Conservation (phyloP, 2,329 filamentous ascomycete species). For the Allantophomopsis lycopodina region DNA sequence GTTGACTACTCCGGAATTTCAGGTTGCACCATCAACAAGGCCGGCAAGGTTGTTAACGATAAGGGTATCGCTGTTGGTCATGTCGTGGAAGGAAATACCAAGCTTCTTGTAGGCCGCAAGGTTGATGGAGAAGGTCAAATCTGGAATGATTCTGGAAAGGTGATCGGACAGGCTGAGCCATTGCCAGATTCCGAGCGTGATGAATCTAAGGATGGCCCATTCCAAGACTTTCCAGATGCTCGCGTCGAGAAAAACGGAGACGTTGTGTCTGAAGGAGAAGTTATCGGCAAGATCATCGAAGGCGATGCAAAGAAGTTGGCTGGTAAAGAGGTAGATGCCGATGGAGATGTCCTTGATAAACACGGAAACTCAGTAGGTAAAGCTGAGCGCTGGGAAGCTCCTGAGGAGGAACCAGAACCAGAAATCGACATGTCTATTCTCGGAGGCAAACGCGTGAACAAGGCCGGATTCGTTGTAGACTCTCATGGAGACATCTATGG, state of each 20-base stretch:
- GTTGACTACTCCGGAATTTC: conserved; percentile 34
- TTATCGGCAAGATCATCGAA: conserved; percentile 45
- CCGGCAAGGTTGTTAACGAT: conserved; percentile 40
- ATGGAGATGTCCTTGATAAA: conserved; percentile 55
- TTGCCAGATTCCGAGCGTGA: conserved; percentile 41
- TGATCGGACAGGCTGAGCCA: conserved; percentile 53
- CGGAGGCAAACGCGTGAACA: conserved; percentile 60
- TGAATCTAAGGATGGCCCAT: conserved; percentile 33
- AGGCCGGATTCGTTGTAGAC: conserved; percentile 50
- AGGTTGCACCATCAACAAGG: conserved; percentile 42
- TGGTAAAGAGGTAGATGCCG: conserved; percentile 52
- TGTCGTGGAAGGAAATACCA: conserved; percentile 47
- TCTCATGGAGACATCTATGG: conserved; percentile 41
- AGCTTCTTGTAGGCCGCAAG: conserved; percentile 49
- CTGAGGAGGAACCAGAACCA: conserved; percentile 29
- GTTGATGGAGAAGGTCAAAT: conserved; percentile 55
- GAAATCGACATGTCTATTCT: conserved; percentile 44
- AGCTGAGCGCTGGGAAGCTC: conserved; percentile 52
- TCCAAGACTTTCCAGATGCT: conserved; percentile 43
- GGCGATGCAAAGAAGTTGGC: conserved; percentile 50
- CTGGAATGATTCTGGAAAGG: conserved; percentile 56
- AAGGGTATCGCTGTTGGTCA: conserved; percentile 43
- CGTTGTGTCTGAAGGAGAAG: conserved; percentile 34
- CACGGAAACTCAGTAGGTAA: conserved; percentile 53
- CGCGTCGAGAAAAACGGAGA: conserved; percentile 37